Base-by-base conservation (phyloP, 1,139 yeast species). In the Pneumocystis canis region DNA sequence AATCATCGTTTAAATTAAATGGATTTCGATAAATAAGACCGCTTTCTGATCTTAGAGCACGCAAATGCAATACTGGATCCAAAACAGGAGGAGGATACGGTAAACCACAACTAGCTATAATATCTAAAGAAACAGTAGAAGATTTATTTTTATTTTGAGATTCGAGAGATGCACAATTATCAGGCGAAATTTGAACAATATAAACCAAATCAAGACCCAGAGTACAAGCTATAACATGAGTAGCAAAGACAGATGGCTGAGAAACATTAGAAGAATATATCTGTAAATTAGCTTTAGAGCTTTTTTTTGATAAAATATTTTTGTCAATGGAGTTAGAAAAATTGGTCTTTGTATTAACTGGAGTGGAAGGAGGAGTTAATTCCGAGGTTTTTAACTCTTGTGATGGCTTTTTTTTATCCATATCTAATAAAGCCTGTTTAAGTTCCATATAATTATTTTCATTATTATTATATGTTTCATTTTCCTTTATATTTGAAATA, bases 131-230 rank as follows among this genome's bases (percentile, higher is more conserved):
- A 66, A n/a, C 64, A 64, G 18, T 33, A 59, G 20, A 35, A 11
- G 5, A 11, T 5, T 20, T 28, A 11, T 14, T 25, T 5, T 60
- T 47, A 58, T 57, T 59, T 31, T 39, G 57, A 25, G 30, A 47
- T 11, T 47, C 30, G 5, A 78, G 80, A 7, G 72, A 71, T 67
- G 80, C 83, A 18, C 92, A 90, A 68, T 85, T 92, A 1, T 82
- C 16, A 78, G 65, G 84, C 80, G 0, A 68, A 81, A 80, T 0
- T 85, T 66, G 66, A 16, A 63, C 59, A 58, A 63, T 32, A 58
- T 63, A 63, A 31, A 63, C 65, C 32, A 63, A 59, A 28, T 63
- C 65, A 31, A 63, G 56, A 31, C 61, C 60, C 37, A 63, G 61
- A 16, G 65, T 62, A 37, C 63, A 64, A 30, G 65, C 63, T 35